phyloP scores from a whole-genome alignment of 1,284 basidiomycete species.

The Violaceomyces palustris region DNA sequence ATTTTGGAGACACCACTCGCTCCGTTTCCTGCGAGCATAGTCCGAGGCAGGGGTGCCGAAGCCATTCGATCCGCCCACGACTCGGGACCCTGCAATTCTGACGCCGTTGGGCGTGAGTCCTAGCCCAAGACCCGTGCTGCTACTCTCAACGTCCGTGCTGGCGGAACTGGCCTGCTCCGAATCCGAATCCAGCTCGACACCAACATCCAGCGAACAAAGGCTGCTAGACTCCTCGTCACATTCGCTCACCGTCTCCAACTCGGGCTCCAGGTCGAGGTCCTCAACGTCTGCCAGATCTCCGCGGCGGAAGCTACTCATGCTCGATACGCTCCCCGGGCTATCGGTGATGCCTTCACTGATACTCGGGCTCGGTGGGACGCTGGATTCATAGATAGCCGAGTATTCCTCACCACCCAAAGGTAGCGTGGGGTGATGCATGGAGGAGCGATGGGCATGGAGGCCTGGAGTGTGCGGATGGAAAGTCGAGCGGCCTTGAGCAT shows the following conservation, averaged over 20 bases:
- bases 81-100: no score
- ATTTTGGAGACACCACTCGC: constrained; percentile 33
- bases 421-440: no score
- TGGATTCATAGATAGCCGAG: no score
- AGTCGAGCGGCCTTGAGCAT: no score
- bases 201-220: constrained; percentile 35
- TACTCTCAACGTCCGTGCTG: constrained; percentile 19
- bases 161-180: constrained; percentile 24
- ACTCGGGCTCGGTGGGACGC: constrained; percentile 24
- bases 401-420: no score
- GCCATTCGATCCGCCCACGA: no score
- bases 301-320: constrained; percentile 36
- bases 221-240: constrained; percentile 40
- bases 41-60: constrained; percentile 19
- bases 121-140: no score
- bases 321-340: constrained; percentile 43
- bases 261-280: constrained; percentile 45
- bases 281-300: constrained; percentile 49
- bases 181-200: constrained; percentile 27
- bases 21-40: constrained; percentile 29
- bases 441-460: no score
- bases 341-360: constrained; percentile 32
- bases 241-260: constrained; percentile 46
- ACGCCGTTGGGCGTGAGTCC: no score
- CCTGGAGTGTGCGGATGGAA: no score